Evolutionary conservation across 148 eudicot genomes (phyloP).

Genomic region (Rhododendron ovatum): DNA sequence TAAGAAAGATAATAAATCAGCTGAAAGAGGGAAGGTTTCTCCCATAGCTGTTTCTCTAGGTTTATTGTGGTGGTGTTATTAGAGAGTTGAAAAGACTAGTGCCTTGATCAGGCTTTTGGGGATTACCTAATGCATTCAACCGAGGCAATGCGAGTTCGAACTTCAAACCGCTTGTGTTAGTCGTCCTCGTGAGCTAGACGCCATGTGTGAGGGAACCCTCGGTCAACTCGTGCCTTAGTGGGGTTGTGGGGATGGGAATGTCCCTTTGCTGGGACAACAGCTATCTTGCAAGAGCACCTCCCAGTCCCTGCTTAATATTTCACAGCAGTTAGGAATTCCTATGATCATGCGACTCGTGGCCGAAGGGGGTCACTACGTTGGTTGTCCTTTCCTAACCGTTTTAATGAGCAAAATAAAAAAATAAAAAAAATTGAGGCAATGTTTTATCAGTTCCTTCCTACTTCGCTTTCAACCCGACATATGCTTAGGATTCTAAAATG

Average conservation of each 20-base stretch:
- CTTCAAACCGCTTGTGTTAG: neutral
- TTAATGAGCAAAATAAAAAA: neutral
- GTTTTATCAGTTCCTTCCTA: neutral
- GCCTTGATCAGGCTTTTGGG: neutral
- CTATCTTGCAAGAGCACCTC: neutral
- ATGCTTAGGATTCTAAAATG: neutral
- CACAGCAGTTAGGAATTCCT: neutral
- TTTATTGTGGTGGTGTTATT: neutral
- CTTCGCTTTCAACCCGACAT: neutral
- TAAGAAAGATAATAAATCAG: neutral
- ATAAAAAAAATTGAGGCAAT: neutral
- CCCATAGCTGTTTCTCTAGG: neutral
- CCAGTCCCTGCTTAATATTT: neutral
- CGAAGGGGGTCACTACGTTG: neutral
- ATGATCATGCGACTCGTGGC: neutral
- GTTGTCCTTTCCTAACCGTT: neutral
- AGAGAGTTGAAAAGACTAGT: neutral
- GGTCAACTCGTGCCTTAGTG: neutral
- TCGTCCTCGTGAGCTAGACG: neutral
- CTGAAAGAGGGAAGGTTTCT: neutral
- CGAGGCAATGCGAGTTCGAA: neutral
- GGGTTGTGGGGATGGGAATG: neutral
- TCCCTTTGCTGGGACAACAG: neutral
- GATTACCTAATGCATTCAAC: neutral
- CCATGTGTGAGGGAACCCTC: neutral